phyloP scores from a whole-genome alignment of 2,329 filamentous ascomycete species.

The Alternaria gaisen region DNA sequence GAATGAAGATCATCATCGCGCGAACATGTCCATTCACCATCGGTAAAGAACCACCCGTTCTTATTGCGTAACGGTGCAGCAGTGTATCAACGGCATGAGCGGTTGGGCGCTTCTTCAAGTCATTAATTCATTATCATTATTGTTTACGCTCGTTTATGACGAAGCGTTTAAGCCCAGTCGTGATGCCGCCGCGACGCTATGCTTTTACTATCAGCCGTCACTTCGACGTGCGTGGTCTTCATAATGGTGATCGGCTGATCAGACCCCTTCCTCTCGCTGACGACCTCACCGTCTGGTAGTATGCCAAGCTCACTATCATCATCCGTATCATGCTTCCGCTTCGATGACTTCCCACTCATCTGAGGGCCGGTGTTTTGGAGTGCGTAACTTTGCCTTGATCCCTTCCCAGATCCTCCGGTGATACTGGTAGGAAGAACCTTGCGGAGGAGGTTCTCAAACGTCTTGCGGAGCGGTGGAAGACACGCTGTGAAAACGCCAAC shows the following conservation, averaged over 20 bases:
- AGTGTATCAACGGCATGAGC: neutral
- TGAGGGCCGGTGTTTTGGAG: slow-evolving; percentile 22
- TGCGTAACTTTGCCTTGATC: slow-evolving; percentile 27
- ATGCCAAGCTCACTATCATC: slow-evolving; percentile 31
- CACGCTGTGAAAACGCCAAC: slow-evolving; percentile 39
- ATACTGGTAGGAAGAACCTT: slow-evolving; percentile 32
- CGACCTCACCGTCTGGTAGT: slow-evolving; percentile 14
- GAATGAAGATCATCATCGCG: neutral
- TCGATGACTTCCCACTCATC: slow-evolving; percentile 11
- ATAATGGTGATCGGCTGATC: slow-evolving; percentile 14
- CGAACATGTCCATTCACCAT: neutral
- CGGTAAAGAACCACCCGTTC: too few species aligned
- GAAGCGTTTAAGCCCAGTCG: slow-evolving; percentile 22
- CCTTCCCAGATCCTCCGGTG: slow-evolving; percentile 21
- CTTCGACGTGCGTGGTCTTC: slow-evolving; percentile 27
- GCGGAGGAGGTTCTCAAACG: slow-evolving; percentile 32
- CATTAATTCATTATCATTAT: slow-evolving; percentile 7
- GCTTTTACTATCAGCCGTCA: slow-evolving; percentile 19
- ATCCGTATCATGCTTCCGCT: slow-evolving; percentile 18
- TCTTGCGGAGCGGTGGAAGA: slow-evolving; percentile 38
- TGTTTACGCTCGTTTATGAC: neutral
- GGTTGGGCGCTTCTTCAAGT: neutral
- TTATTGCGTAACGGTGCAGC: neutral
- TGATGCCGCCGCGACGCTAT: slow-evolving; percentile 12
- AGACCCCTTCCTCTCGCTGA: neutral